A percentile compares a stretch with the other conserved stretches of the same genome.
Conservation (phyloP, 2,329 filamentous ascomycete genomes). For the Tympanopsis confertula region DNA sequence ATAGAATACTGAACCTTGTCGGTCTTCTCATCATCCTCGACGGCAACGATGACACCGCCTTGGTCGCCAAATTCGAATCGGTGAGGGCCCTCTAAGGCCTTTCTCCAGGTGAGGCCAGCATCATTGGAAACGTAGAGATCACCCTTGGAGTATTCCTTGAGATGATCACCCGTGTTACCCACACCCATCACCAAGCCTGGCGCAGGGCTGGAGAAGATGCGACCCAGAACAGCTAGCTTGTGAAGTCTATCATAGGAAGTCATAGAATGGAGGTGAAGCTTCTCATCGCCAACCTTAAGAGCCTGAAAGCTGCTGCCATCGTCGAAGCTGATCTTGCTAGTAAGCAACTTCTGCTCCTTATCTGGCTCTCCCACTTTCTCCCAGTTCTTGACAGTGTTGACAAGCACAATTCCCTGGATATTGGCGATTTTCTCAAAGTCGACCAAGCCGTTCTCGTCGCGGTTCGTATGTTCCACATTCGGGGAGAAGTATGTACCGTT, state of each 20-base stretch:
- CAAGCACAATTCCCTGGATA: constrained; percentile 83
- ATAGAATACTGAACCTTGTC: constrained; percentile 65
- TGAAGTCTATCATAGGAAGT: no score
- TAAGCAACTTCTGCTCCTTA: constrained; percentile 49
- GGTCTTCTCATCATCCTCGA: constrained; percentile 60
- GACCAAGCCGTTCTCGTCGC: constrained; percentile 62
- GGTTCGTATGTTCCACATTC: constrained; percentile 87
- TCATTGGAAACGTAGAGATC: constrained; percentile 83
- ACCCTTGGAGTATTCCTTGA: constrained; percentile 62
- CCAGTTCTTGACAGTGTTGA: constrained; percentile 83
- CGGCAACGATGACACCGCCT: constrained; percentile 75
- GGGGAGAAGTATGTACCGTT: constrained; percentile 92
- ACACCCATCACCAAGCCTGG: constrained; percentile 89
- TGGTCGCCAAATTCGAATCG: constrained; percentile 95
- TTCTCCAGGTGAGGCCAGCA: constrained; percentile 74
- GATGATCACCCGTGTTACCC: constrained; percentile 71
- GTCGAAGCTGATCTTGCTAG: constrained; percentile 83
- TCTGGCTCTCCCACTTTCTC: constrained; percentile 61
- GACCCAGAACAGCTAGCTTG: constrained; percentile 67
- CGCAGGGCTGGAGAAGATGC: constrained; percentile 85
- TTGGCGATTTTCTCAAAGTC: constrained; percentile 91
- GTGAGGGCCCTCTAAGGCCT: constrained; percentile 67
- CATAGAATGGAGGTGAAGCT: constrained; percentile 82
- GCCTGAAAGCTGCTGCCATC: constrained; percentile 77
- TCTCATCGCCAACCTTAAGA: constrained; percentile 54